Evolutionary conservation across 2,329 filamentous ascomycete species (phyloP), one percentile per base, ranked within the genome.

Genomic region (Phyllosticta capitalensis): DNA sequence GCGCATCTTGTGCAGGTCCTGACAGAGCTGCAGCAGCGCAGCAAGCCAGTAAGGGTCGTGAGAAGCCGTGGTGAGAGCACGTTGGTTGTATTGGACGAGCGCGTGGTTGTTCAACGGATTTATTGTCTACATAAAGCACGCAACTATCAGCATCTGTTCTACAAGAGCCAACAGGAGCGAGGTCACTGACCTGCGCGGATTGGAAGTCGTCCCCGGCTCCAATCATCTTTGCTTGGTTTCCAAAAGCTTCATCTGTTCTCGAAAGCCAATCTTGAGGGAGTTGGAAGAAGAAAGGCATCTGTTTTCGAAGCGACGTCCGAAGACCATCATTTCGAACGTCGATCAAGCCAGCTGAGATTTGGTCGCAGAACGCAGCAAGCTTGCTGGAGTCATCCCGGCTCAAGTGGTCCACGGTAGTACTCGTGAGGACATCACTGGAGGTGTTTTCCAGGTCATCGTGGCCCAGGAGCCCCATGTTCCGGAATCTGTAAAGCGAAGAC

Each of bases 51-150:
- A 48, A 1, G 54, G 9, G 24, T 56, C 22, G 19, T 7, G 12
- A 6, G 21, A 28, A 21, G 14, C 9, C 12, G 50, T 5, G 9
- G 21, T 20, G 52, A 45, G 9, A n/a, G 49, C 53, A 55, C 19
- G 12, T 9, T 55, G 55, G 28, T 61, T 69, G 22, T 59, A 61
- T 28, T 69, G 69, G 22, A 78, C 64, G 38, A 73, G 69, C 24
- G 75, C 65, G 62, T 77, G 74, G 61, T 79, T 79, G 66, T 71
- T 73, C 59, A 79, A 68, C 60, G 77, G 75, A 67, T 79, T 75
- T 60, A 77, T 69, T 49, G 77, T 68, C 66, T 71, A 68, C 62
- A 65, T 67, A 60, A 50, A 19, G 49, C 12, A 33, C 14, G 45
- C 49, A 52, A 56, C 58, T 22, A 60, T 60, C 58, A 60, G 58